Evolutionary conservation across 768 basidiomycete species (phyloP), one percentile per base, ranked within the genome.

Genomic region (Glaciozyma antarctica): DNA sequence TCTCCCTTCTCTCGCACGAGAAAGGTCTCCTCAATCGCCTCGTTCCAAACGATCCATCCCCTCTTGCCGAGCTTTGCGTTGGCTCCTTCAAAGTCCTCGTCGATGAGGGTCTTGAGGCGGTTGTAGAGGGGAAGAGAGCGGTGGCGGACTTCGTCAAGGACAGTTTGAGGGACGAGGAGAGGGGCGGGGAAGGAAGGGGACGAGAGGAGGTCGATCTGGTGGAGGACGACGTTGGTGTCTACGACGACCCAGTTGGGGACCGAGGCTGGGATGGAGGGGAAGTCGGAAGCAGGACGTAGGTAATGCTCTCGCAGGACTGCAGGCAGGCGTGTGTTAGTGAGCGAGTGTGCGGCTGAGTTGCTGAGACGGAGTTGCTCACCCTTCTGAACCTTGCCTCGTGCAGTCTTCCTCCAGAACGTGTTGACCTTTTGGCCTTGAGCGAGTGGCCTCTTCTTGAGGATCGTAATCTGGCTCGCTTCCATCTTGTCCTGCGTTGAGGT

Each of bases 181-280:
- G 93, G 90, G 0, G 86, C 80, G 0, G 78, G 81, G 72, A 93
- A 88, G 2, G 84, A 78, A 2, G 81, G 78, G 0, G 88, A 88
- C 75, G 91, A 88, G 47, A 98, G 80, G 60, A 98, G 81, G 77
- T 99, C 95, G 88, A 98, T 97, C 89, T 97, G 93, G 21, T 88
- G 83, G 17, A 99, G 80, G 73, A 95, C 90, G 21, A 95, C 84
- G 77, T 99, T 99, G 22, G 94, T 98, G 75, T 99, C 94, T 7
- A 92, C 88, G 19, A 99, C 78, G 32, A 97, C 76, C 73, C 85
- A 92, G 73, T 94, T 89, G 68, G 32, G 79, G 76, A 76, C 92
- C 73, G 59, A 63, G 3, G 34, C 0, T 0, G 71, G 63, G 8
- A 63, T 61, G 0, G 52, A 13, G 2, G 56, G 38, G 21, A 72